Base-by-base conservation (phyloP, 805 yeast species). In the Kockiozyma suomiensis region DNA sequence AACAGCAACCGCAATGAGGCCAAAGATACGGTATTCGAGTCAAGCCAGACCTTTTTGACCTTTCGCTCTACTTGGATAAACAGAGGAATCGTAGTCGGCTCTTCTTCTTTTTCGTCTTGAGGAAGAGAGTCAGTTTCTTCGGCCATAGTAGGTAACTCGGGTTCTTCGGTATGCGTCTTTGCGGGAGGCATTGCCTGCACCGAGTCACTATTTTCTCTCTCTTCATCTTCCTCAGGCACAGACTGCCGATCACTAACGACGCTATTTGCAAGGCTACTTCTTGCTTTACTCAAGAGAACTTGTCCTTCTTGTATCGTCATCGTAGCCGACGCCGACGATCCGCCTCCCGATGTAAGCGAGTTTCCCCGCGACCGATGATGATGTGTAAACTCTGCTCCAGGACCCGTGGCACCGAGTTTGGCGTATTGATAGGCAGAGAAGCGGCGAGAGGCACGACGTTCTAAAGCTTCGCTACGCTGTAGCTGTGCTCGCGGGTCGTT, bases 381-480 rank as follows among this genome's bases (percentile, higher is more conserved):
- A 23, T 33, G 38, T 8, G 41, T 33, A 21, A 43, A 32, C 26
- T 52, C 61, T 15, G 52, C 52, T 17, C 53, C 40, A 5, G 58
- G 47, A 1, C 53, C 62, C 13, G 55, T 32, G 21, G 50, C 65
- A 2, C 66, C 78, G 10, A 88, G 78, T 68, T 87, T 88, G 0
- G 96, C 90, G 74, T 86, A 86, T 70, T 93, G 98, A 62, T 92
- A 93, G 0, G 97, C 97, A 4, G 97, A 90, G 70, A 87, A 93
- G 56, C 99, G 78, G 67, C 93, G 87, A 0, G 97, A 92, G 0
- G 98, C 99, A 62, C 97, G 82, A 66, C 99, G 81, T 76, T 87
- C 96, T 33, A 94, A 76, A 2, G 89, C 87, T 50, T 88, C 89
- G 2, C 92, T 90, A 48, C 86, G 85, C 69, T 93, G 97, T 8